Evolutionary conservation across 495 filamentous ascomycete species (phyloP).

Genomic region (Tuber indicum): DNA sequence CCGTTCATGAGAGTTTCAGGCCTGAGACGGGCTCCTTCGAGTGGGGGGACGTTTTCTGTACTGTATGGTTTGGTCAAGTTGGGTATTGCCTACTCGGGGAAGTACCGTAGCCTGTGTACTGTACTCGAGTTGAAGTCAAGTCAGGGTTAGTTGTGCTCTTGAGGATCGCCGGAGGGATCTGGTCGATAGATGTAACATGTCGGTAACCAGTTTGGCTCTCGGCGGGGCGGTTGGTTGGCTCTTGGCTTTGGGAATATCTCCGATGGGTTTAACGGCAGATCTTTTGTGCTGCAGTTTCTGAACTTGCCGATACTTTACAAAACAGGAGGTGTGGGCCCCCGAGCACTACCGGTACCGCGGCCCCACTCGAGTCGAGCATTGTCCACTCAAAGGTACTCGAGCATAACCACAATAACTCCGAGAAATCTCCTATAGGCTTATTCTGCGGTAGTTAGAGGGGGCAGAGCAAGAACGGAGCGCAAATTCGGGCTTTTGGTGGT

Average conservation of each 20-base stretch:
- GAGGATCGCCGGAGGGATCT: not conserved
- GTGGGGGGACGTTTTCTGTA: not conserved
- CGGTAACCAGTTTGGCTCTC: not conserved
- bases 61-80: not conserved
- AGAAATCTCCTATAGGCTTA: not conserved
- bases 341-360: not conserved
- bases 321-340: not conserved
- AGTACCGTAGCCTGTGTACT: not conserved
- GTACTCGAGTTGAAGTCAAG: not conserved
- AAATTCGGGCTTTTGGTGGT: not conserved
- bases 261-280: not conserved
- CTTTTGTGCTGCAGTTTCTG: not conserved
- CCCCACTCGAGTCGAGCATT: not conserved
- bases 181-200: not conserved
- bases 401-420: not conserved
- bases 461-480: not conserved
- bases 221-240: not conserved
- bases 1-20: not conserved
- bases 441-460: not conserved
- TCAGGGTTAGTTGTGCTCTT: not conserved
- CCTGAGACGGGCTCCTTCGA: not conserved
- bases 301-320: not conserved
- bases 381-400: not conserved
- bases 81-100: not conserved
- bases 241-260: slow-evolving; percentile 5